phyloP scores from a whole-genome alignment of 1,139 yeast genomes.

The Petasospora rhodanensis region DNA sequence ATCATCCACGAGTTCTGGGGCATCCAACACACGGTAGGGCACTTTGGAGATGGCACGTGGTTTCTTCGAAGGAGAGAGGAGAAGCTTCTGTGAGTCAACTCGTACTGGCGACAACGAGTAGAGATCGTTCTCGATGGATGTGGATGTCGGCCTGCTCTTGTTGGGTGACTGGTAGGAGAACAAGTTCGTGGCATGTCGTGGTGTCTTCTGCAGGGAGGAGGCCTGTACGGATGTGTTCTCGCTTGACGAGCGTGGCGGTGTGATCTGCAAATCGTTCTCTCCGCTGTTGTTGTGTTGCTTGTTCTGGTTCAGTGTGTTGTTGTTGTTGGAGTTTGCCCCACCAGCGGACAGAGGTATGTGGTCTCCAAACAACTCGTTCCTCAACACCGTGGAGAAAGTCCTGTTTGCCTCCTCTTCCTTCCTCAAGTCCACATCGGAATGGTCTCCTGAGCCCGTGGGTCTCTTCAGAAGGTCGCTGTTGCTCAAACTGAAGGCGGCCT shows the following conservation, averaged over 20 bases:
- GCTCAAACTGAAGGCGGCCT: slow-evolving; percentile 76
- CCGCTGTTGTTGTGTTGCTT: slow-evolving; percentile 2
- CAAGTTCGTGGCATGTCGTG: slow-evolving; percentile 56
- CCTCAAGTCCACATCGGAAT: slow-evolving; percentile 62
- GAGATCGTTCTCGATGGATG: slow-evolving; percentile 61
- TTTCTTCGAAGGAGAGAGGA: slow-evolving; percentile 78
- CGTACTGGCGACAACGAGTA: slow-evolving; percentile 86
- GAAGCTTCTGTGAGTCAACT: slow-evolving; percentile 74
- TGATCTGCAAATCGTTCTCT: slow-evolving; percentile 8
- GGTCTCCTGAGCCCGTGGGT: slow-evolving; percentile 28
- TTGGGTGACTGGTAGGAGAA: slow-evolving; percentile 71
- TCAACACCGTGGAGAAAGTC: slow-evolving; percentile 79
- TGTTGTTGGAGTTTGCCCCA: background rate
- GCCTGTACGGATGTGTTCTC: slow-evolving; percentile 12
- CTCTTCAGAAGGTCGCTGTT: slow-evolving; percentile 34
- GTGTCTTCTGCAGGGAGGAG: slow-evolving; percentile 32
- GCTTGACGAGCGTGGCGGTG: slow-evolving; percentile 12
- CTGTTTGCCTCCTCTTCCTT: slow-evolving; percentile 80
- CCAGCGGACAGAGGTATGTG: slow-evolving; percentile 33
- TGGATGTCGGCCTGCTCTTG: slow-evolving; percentile 52
- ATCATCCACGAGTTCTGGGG: slow-evolving; percentile 93
- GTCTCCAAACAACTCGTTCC: slow-evolving; percentile 90
- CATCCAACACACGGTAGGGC: slow-evolving; percentile 91
- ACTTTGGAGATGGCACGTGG: slow-evolving; percentile 76
- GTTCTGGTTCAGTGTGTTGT: too few species aligned